A percentile compares a stretch with the other conserved stretches of the same genome.
These are phyloP conservation scores for Eucommia ulmoides DNA, from an alignment of 257 asterid genomes.

Conservation along the genomic window DNA sequence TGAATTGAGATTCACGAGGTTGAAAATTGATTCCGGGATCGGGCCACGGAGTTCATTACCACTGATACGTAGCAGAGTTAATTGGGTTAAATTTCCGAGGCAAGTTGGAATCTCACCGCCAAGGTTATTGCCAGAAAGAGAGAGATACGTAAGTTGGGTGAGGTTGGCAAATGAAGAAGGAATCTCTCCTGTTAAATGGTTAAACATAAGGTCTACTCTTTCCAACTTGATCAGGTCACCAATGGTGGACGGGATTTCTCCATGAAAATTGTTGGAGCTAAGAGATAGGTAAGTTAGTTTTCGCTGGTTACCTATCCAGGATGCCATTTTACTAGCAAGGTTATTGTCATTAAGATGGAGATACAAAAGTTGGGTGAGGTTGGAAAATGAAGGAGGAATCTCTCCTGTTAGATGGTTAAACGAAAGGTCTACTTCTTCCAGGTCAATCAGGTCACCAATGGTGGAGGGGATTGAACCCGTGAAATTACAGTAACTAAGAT, in stretches of 20 bases:
- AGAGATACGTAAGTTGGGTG: not conserved
- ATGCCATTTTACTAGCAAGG: not conserved
- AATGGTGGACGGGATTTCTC: not conserved
- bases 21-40: not conserved
- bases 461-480: not conserved
- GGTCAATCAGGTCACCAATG: no score
- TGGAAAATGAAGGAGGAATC: not conserved
- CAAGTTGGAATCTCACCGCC: no score
- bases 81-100: no score
- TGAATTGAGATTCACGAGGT: constrained; percentile 2
- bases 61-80: no score
- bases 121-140: not conserved
- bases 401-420: not conserved
- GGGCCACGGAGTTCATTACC: no score
- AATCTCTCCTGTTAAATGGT: not conserved
- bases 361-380: no score
- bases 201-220: not conserved
- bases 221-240: not conserved
- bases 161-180: not conserved
- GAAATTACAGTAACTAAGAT: not conserved
- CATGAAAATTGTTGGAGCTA: not conserved
- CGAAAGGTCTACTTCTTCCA: not conserved
- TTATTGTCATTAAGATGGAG: not conserved
- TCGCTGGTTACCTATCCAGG: not conserved
- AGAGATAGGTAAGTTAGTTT: not conserved